Percentiles rank a stretch among this genome's conserved stretches.
phyloP scores from a whole-genome alignment of 805 yeast genomes.

The Yamadazyma sp. region DNA sequence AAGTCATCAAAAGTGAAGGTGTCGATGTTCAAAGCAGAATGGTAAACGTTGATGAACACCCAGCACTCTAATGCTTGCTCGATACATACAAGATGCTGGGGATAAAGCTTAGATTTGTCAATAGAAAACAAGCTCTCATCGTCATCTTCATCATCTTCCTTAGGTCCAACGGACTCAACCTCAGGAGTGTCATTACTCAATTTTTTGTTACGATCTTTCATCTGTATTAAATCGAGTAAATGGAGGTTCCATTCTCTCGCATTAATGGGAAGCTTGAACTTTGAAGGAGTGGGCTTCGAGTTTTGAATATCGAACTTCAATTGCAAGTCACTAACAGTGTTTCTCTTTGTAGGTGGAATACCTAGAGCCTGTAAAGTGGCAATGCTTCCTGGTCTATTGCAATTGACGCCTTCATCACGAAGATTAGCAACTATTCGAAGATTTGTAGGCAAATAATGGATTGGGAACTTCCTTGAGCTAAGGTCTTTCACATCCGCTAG shows the following conservation, averaged over 20 bases:
- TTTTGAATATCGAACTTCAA: constrained; percentile 34
- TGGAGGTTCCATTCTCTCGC: constrained; percentile 21
- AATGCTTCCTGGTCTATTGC: constrained; percentile 14
- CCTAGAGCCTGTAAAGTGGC: constrained; percentile 13
- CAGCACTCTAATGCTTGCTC: constrained; percentile 64
- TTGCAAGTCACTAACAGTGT: constrained; percentile 29
- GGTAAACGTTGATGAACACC: constrained; percentile 73
- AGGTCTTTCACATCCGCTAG: constrained; percentile 6
- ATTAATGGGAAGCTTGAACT: constrained; percentile 26
- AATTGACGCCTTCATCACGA: constrained; percentile 15
- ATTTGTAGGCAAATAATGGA: constrained; percentile 33
- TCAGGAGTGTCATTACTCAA: neutral
- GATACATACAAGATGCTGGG: constrained; percentile 17
- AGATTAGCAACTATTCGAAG: constrained; percentile 11
- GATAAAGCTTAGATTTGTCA: constrained; percentile 16
- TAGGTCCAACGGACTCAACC: constrained; percentile 6
- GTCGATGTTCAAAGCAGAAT: constrained; percentile 62
- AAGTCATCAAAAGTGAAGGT: constrained; percentile 80
- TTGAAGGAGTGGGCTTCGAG: constrained; percentile 23
- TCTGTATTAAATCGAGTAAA: constrained; percentile 13
- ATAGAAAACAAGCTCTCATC: constrained; percentile 6
- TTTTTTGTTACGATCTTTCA: constrained; percentile 4
- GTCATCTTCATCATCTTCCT: constrained; percentile 8
- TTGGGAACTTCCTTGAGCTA: constrained; percentile 23
- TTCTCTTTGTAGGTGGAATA: constrained; percentile 25